phyloP scores from a whole-genome alignment of 176 grass and related monocot species.

The Paspalum notatum region DNA sequence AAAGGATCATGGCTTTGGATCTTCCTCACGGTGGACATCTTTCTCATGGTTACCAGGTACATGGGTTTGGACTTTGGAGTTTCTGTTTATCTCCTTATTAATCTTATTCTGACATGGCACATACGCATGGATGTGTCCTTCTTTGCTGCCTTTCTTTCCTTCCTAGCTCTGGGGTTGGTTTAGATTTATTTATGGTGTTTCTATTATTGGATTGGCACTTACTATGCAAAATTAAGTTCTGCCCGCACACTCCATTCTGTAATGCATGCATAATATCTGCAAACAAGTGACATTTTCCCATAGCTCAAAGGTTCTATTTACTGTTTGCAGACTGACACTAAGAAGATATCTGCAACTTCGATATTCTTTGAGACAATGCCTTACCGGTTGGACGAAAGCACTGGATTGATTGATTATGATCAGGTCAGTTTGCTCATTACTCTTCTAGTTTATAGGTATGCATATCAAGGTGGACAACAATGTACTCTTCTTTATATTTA shows the following conservation, averaged over 20 bases:
- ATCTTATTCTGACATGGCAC: slow-evolving; percentile 6
- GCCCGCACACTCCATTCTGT: slow-evolving; percentile 15
- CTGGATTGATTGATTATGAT: slow-evolving; percentile 99
- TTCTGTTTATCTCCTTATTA: slow-evolving; percentile 23
- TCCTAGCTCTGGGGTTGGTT: slow-evolving; percentile 9
- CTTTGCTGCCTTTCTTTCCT: slow-evolving; percentile 18
- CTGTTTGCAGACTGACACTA: slow-evolving; percentile 93
- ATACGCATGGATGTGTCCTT: slow-evolving; percentile 18
- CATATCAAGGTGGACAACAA: background rate
- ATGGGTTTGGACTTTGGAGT: slow-evolving; percentile 29
- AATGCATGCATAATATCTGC: background rate
- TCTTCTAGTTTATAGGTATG: slow-evolving; percentile 8
- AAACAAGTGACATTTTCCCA: slow-evolving; percentile 1
- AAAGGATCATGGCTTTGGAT: slow-evolving; percentile 99
- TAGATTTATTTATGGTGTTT: slow-evolving; percentile 24
- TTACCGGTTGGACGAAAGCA: slow-evolving; percentile 95
- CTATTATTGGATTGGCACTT: slow-evolving; percentile 18
- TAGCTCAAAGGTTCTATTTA: slow-evolving; percentile 43
- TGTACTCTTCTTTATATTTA: slow-evolving; percentile 10
- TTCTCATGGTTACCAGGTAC: slow-evolving; percentile 99
- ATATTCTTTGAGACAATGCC: slow-evolving; percentile 99
- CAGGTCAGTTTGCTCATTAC: slow-evolving; percentile 56
- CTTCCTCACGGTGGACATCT: slow-evolving; percentile 99
- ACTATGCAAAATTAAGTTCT: slow-evolving; percentile 22
- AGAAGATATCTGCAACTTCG: slow-evolving; percentile 98